A percentile compares a stretch with the other conserved stretches of the same genome.
Conservation (phyloP, 345 rosid species). For the Eucalyptus marginata region DNA sequence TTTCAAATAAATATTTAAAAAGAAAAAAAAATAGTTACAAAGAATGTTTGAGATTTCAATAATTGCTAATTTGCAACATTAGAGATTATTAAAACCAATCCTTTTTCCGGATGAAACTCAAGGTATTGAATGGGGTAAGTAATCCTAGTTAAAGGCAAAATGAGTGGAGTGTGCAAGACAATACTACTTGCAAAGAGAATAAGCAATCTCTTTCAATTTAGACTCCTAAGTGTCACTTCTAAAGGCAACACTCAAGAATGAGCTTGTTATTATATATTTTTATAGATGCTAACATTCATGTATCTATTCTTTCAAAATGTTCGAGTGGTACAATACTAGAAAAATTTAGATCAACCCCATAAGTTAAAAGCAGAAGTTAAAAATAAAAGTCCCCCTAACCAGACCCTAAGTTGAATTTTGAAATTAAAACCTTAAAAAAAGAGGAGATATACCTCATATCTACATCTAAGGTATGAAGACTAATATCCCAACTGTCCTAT, state of each 20-base stretch:
- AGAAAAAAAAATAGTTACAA: too few species aligned
- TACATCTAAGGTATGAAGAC: rapidly evolving
- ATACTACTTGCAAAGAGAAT: neutral
- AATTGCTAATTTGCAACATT: neutral
- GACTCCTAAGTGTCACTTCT: neutral
- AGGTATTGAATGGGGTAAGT: neutral
- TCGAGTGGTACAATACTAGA: neutral
- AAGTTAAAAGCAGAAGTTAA: neutral
- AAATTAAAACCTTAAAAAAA: neutral
- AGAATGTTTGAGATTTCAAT: neutral
- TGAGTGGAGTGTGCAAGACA: neutral
- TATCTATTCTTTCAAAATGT: neutral
- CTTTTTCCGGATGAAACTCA: neutral
- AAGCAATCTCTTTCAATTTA: neutral
- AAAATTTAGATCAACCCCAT: rapidly evolving
- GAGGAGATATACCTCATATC: too few species aligned
- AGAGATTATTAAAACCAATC: rapidly evolving
- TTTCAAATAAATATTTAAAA: too few species aligned
- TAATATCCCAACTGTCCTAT: rapidly evolving
- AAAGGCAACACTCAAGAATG: neutral
- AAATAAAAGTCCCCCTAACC: neutral
- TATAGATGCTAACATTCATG: neutral
- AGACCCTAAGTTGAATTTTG: neutral
- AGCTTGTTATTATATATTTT: neutral
- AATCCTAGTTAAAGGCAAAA: neutral